Conservation (phyloP, 352 stramenopile species). For the Stramenopiles sp. region DNA sequence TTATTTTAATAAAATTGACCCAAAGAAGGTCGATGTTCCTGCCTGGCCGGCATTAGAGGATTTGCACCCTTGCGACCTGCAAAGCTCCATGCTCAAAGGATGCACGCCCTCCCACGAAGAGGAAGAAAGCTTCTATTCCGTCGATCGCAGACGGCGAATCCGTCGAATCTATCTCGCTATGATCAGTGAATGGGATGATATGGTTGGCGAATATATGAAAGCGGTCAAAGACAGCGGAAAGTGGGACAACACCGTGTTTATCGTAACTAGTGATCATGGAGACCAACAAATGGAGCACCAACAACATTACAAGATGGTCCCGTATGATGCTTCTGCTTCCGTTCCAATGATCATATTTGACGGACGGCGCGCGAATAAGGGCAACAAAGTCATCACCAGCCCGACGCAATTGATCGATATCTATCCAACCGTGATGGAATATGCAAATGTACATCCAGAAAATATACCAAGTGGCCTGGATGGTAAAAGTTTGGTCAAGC, state of each 20-base stretch:
- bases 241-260: conserved; percentile 20
- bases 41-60: conserved; percentile 15
- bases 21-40: conserved; percentile 18
- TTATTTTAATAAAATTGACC: conserved; percentile 19
- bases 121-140: neutral
- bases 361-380: neutral
- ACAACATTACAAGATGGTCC: conserved; percentile 23
- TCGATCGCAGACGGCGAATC: conserved; percentile 14
- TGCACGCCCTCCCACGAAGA: conserved; percentile 15
- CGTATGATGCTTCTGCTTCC: conserved; percentile 17
- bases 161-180: conserved; percentile 24
- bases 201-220: conserved; percentile 23
- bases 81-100: conserved; percentile 22
- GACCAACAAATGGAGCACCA: conserved; percentile 25
- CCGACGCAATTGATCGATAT: conserved; percentile 23
- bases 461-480: conserved; percentile 15
- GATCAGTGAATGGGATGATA: conserved; percentile 25
- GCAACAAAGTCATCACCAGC: neutral
- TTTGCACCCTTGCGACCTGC: conserved; percentile 23
- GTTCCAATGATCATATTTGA: conserved; percentile 18
- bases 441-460: conserved; percentile 13
- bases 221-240: neutral
- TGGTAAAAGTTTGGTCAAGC: conserved; percentile 17
- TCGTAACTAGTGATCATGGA: conserved; percentile 23
- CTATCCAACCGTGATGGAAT: conserved; percentile 22